Base-by-base conservation (phyloP, 164 flowering plant species). In the Annona squamosa region DNA sequence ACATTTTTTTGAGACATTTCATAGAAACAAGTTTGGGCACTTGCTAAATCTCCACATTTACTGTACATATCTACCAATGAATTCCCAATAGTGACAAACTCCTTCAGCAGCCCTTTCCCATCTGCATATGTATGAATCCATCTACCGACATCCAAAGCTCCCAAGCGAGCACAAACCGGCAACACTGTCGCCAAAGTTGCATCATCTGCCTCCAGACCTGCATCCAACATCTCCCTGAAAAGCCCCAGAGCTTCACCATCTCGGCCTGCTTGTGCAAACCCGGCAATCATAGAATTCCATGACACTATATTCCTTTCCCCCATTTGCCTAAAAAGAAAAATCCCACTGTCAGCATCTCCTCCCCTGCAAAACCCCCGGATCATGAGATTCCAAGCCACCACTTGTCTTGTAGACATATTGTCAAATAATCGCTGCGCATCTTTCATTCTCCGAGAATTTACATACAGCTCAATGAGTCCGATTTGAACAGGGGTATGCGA, bases 281-380 rank as follows among this genome's bases (percentile, higher is more conserved):
- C 77, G 43, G 89, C 79, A 44, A 91, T 86, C 87, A 92, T 86
- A 3, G 88, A 78, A 75, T 91, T 92, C 98, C 98, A 94, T 7
- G 98, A 80, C 26, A 90, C 89, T 62, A 86, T 63, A 71, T 76
- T 88, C 69, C 87, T 76, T 57, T 86, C 90, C 0, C 73, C 79
- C 97, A 90, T 90, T 69, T 73, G 71, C 80, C 81, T 79, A 75
- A 94, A 94, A 42, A 89, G 52, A 68, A 17, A 2, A 62, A 89
- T 68, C 1, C 96, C 98, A 77, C 41, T 80, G 1, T 87, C 90
- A 5, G 88, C 78, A 71, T 89, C 76, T 1, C 96, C 97, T 66
- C 9, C 69, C 48, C 80, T 85, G 73, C 89, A 92, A 80, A 79
- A 92, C 82, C 97, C 96, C 41, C 79, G 83, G 75, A 91, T 81